These are phyloP conservation scores for Coemansia asiatica DNA, from an alignment of 192 early-diverging fungal species.

Conservation along the genomic window DNA sequence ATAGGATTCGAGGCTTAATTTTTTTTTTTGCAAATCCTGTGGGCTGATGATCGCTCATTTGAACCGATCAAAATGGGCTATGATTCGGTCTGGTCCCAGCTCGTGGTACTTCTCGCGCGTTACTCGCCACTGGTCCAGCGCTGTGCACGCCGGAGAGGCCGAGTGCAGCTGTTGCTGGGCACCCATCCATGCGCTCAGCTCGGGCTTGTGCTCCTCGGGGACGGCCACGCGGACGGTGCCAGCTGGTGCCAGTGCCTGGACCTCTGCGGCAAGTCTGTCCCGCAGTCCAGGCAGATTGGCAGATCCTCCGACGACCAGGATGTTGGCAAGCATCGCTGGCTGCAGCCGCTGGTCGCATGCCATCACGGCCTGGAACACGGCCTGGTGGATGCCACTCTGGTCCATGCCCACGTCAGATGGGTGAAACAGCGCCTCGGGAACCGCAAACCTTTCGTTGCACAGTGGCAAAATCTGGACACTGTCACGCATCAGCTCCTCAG, in stretches of 20 bases:
- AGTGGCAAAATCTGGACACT: slow-evolving; percentile 89
- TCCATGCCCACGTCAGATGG: slow-evolving; percentile 89
- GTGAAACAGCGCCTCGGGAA: slow-evolving; percentile 96
- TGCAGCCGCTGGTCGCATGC: slow-evolving; percentile 88
- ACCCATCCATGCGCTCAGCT: slow-evolving; percentile 27
- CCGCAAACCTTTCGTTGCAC: slow-evolving; percentile 94
- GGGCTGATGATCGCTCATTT: not conserved
- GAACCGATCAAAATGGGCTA: slow-evolving; percentile 24
- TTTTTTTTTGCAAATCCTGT: slow-evolving; percentile 3
- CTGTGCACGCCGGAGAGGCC: not conserved
- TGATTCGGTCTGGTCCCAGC: slow-evolving; percentile 26
- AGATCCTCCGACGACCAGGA: slow-evolving; percentile 88
- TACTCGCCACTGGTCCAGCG: slow-evolving; percentile 16
- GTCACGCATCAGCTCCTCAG: slow-evolving; percentile 52
- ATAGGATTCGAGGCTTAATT: not conserved
- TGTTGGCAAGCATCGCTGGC: slow-evolving; percentile 87
- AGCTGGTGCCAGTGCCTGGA: slow-evolving; percentile 80
- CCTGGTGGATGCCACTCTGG: slow-evolving; percentile 89
- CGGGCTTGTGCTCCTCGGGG: slow-evolving; percentile 9
- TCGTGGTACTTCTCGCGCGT: slow-evolving; percentile 34
- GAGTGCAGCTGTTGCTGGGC: slow-evolving; percentile 9
- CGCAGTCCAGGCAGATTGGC: slow-evolving; percentile 91
- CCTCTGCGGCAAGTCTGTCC: slow-evolving; percentile 94
- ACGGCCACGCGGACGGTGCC: slow-evolving; percentile 21
- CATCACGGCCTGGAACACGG: slow-evolving; percentile 87